These are phyloP conservation scores for Entoloma clypeatum DNA, from an alignment of 1,284 basidiomycete species.

Conservation along the genomic window DNA sequence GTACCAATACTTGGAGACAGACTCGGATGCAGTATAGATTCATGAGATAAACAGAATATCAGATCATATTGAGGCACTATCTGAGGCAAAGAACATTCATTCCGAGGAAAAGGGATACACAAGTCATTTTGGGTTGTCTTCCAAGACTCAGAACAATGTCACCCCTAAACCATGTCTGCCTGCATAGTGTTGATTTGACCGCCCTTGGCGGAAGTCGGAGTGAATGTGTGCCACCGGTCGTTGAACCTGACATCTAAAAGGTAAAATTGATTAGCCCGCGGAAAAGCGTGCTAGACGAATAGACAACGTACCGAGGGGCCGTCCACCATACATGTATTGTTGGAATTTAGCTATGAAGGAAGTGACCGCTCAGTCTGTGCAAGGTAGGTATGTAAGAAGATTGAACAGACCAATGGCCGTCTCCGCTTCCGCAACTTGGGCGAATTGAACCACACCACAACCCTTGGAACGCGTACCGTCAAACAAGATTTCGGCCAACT, in stretches of 20 bases:
- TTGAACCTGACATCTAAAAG: conserved; percentile 86
- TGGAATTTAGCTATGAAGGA: conserved; percentile 74
- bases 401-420: conserved; percentile 76
- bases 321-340: conserved; percentile 86
- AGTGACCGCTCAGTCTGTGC: conserved; percentile 4
- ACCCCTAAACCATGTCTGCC: conserved; percentile 38
- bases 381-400: conserved; percentile 2
- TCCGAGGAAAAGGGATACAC: too few species aligned
- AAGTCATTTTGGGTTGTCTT: too few species aligned
- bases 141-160: too few species aligned
- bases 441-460: conserved; percentile 93
- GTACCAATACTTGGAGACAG: too few species aligned
- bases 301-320: conserved; percentile 69
- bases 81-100: too few species aligned
- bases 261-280: conserved; percentile 8
- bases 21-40: too few species aligned
- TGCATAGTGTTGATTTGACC: conserved; percentile 63
- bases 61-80: too few species aligned
- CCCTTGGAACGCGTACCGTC: conserved; percentile 91
- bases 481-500: conserved; percentile 90
- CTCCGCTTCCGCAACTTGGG: conserved; percentile 84
- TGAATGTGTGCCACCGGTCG: conserved; percentile 89
- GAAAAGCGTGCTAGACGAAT: conserved; percentile 2
- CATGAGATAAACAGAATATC: too few species aligned
- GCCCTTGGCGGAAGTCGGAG: conserved; percentile 79